Evolutionary conservation across 306 rosid genomes (phyloP), one percentile per base, ranked within the genome.

Genomic region (Malus sieversii): DNA sequence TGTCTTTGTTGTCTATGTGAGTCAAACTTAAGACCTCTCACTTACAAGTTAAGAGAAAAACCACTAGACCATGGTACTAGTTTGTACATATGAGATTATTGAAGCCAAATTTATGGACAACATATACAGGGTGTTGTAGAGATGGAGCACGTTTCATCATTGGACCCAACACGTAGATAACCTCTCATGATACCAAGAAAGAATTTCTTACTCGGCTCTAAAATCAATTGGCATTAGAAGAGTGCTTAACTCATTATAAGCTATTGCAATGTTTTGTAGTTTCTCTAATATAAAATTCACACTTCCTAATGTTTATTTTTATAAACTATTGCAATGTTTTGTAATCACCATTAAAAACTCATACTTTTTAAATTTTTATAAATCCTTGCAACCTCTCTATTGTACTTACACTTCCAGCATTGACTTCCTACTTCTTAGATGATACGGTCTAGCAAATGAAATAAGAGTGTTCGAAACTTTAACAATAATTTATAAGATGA

Each of bases 51-150:
- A 33, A 33, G 8, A 33, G 0, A 33, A 33, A 33, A 1, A 33
- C 1, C 2, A 35, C 0, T 35, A 35, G 0, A 7, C 0, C 40
- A 35, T 35, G 2, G 2, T 35, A 35, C 0, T 32, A 32, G 35
- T 33, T 33, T 33, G 2, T 33, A 15, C 3, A 1, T 48, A 2
- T 5, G 3, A 1, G 55, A 6, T 15, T 48, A 48, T 14, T 48
- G 5, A 15, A 14, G 16, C 2, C 20, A 48, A 48, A 48, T 18
- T 4, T 15, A 6, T 48, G 20, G 5, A 48, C 55, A 48, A 15
- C 5, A 48, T 15, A 48, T 48, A 4, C 0, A 48, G 0, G 20
- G 19, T 48, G 7, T 48, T 19, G 12, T 48, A 14, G 6, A 48
- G 18, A 5, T 48, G 15, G 0, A 48, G 19, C 19, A 14, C 2